phyloP scores from a whole-genome alignment of 257 asterid species.

The Rhazya stricta region DNA sequence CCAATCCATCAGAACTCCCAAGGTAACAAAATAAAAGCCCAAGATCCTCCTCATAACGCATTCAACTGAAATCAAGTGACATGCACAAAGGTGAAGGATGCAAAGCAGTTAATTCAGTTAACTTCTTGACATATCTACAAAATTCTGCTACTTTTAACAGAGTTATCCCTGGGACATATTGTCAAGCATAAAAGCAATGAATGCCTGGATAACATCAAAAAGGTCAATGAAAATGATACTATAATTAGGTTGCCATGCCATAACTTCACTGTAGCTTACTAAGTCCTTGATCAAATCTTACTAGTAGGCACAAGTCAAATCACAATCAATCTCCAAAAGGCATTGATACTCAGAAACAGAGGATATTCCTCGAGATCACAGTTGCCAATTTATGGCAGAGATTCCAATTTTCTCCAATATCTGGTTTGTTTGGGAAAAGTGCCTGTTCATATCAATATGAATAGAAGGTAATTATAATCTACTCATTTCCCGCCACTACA shows the following conservation, averaged over 20 bases:
- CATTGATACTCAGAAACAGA: constrained; percentile 19
- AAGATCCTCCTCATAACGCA: too few species aligned
- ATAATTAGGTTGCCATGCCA: neutral
- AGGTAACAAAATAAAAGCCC: too few species aligned
- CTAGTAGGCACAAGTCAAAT: neutral
- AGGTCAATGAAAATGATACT: neutral
- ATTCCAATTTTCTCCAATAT: constrained; percentile 67
- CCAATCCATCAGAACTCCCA: too few species aligned
- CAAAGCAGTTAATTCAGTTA: neutral
- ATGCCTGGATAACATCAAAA: neutral
- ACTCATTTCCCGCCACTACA: neutral
- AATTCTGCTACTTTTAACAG: neutral
- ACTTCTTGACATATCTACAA: neutral
- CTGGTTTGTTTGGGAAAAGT: constrained; percentile 81
- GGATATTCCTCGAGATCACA: constrained; percentile 30
- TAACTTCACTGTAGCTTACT: neutral
- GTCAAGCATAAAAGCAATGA: neutral
- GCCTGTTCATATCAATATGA: constrained; percentile 42
- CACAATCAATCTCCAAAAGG: neutral
- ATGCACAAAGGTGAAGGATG: neutral
- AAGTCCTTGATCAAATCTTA: constrained; percentile 1
- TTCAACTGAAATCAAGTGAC: too few species aligned
- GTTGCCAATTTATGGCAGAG: constrained; percentile 81
- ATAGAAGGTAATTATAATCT: neutral
- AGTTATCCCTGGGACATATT: neutral